A percentile compares a stretch with the other conserved stretches of the same genome.
Conservation (phyloP, 106 monocot genomes). For the Dioscorea zingiberensis region DNA sequence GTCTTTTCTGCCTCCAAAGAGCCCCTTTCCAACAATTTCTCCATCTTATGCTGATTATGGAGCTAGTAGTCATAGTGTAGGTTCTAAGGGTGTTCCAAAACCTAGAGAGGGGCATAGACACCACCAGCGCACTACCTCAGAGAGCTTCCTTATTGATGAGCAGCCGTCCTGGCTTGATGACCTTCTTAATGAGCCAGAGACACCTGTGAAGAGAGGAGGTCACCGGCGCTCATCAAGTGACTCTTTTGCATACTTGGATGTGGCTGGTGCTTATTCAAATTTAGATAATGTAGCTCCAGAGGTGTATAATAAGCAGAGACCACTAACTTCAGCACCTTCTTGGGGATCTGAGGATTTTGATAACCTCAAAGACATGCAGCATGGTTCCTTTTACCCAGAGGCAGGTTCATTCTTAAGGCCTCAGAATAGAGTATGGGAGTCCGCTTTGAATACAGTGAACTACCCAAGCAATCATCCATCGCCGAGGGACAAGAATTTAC, state of each 20-base stretch:
- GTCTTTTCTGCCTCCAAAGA: slow-evolving; percentile 55
- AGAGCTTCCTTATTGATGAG: slow-evolving; percentile 81
- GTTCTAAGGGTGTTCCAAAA: slow-evolving; percentile 28
- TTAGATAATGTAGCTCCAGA: slow-evolving; percentile 29
- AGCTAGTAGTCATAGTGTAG: slow-evolving; percentile 6
- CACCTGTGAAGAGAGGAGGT: slow-evolving; percentile 52
- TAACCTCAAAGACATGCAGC: slow-evolving; percentile 13
- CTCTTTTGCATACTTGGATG: slow-evolving; percentile 74
- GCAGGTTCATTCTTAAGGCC: slow-evolving; percentile 17
- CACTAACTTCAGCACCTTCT: slow-evolving; percentile 6
- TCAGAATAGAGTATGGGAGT: slow-evolving; percentile 40
- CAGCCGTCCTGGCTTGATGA: slow-evolving; percentile 98
- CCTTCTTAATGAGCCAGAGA: slow-evolving; percentile 84
- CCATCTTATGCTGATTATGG: slow-evolving; percentile 34
- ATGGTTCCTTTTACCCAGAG: slow-evolving; percentile 15
- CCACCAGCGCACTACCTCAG: slow-evolving; percentile 84
- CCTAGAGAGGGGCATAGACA: slow-evolving; percentile 24
- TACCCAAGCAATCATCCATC: slow-evolving; percentile 12
- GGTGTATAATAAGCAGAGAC: slow-evolving; percentile 17
- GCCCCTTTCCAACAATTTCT: slow-evolving; percentile 29
- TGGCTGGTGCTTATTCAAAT: slow-evolving; percentile 18
- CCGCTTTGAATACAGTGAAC: slow-evolving; percentile 15
- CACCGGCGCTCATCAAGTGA: slow-evolving; percentile 94
- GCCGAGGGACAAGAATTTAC: slow-evolving; percentile 23
- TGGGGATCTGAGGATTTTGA: slow-evolving; percentile 37